Conservation (phyloP, 2,329 filamentous ascomycete species). For the Fusarium sulawesiense region DNA sequence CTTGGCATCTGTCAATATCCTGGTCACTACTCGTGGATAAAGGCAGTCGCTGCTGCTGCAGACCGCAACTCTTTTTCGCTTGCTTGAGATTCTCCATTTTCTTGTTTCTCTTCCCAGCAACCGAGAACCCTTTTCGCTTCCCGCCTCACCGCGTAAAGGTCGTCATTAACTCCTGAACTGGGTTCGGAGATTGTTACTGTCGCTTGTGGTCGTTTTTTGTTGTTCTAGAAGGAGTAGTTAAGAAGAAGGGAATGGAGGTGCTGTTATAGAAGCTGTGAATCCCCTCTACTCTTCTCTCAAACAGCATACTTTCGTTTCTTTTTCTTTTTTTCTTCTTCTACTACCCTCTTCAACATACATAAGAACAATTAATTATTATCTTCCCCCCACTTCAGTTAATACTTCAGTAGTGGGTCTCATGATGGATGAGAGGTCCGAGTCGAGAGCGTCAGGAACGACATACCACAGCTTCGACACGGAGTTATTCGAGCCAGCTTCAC, state of each 20-base stretch:
- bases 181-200: constrained; percentile 40
- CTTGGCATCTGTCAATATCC: constrained; percentile 11
- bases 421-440: constrained; percentile 54
- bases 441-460: constrained; percentile 61
- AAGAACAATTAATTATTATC: constrained; percentile 1
- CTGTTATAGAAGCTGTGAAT: constrained; percentile 29
- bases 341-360: not conserved
- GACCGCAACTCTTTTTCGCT: constrained; percentile 44
- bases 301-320: constrained; percentile 10
- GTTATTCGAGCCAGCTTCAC: constrained; percentile 56
- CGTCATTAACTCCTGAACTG: constrained; percentile 15
- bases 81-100: not conserved
- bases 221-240: not conserved
- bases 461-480: constrained; percentile 68
- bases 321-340: not conserved
- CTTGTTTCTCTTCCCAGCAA: constrained; percentile 32
- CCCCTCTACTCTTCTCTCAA: constrained; percentile 15
- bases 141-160: constrained; percentile 39
- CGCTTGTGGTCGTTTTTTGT: constrained; percentile 1
- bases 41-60: constrained; percentile 27
- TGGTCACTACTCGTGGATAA: not conserved
- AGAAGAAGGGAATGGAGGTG: constrained; percentile 23
- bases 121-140: constrained; percentile 27
- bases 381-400: not conserved
- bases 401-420: constrained; percentile 8